Percentiles rank a stretch among this genome's conserved stretches.
Evolutionary conservation across 768 basidiomycete species (phyloP).

Genomic region (Leccinum aurantiacum): DNA sequence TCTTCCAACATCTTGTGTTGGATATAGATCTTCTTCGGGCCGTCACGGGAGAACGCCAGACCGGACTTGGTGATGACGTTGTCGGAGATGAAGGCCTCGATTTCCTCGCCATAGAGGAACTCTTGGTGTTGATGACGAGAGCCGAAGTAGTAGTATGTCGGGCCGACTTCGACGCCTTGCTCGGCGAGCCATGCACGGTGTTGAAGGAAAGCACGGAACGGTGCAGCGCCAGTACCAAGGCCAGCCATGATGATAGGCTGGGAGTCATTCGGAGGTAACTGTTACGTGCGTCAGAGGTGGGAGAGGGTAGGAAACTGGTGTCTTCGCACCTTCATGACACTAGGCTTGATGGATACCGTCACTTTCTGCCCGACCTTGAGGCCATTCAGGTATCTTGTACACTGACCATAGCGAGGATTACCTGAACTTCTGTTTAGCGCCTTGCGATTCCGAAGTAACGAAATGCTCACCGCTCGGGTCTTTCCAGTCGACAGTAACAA

Average conservation of each 20-base stretch:
- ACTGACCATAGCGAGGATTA: conserved; percentile 82
- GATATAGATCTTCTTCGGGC: conserved; percentile 92
- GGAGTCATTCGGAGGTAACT: conserved; percentile 80
- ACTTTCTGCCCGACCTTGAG: conserved; percentile 88
- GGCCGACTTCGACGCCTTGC: conserved; percentile 81
- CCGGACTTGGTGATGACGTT: conserved; percentile 87
- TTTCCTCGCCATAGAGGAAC: conserved; percentile 95
- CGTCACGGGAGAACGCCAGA: conserved; percentile 95
- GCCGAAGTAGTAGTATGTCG: conserved; percentile 97
- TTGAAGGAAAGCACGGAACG: conserved; percentile 99
- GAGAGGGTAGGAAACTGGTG: background rate
- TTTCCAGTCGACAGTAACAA: conserved; percentile 96
- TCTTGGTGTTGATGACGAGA: conserved; percentile 94
- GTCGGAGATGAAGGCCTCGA: conserved; percentile 89
- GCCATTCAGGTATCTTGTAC: conserved; percentile 89
- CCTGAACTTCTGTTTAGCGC: conserved; percentile 45
- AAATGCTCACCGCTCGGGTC: conserved; percentile 68
- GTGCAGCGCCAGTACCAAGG: conserved; percentile 96
- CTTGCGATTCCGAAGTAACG: background rate
- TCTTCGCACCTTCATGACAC: conserved; percentile 89
- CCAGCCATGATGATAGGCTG: conserved; percentile 99
- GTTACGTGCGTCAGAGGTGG: conserved; percentile 14
- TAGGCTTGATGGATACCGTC: conserved; percentile 96
- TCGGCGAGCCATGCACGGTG: conserved; percentile 82
- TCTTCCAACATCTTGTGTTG: conserved; percentile 98